Evolutionary conservation across 2,329 filamentous ascomycete species (phyloP).

Genomic region (Xylariaceae sp.): DNA sequence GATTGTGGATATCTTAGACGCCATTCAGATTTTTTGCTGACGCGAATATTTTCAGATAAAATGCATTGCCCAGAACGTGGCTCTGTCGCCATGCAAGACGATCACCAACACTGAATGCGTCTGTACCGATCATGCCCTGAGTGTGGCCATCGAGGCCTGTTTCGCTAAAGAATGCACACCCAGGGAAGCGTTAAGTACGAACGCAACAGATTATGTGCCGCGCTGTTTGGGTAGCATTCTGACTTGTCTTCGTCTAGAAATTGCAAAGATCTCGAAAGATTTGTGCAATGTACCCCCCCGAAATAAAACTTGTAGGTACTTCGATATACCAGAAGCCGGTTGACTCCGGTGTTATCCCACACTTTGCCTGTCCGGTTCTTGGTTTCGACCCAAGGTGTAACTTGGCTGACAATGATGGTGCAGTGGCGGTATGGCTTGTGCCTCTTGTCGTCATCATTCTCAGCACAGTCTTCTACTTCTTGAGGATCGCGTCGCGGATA

Average conservation of each 20-base stretch:
- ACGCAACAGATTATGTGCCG: no score
- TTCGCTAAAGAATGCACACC: conserved; percentile 4
- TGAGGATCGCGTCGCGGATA: conserved; percentile 7
- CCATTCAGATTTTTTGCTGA: no score
- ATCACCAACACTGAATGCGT: conserved; percentile 13
- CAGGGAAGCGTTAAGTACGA: conserved; percentile 12
- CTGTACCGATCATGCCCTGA: conserved; percentile 5
- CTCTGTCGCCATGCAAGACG: conserved; percentile 3
- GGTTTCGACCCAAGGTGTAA: no score
- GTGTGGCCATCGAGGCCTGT: conserved; percentile 7
- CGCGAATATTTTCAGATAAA: conserved; percentile 1
- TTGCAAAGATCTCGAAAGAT: conserved; percentile 6
- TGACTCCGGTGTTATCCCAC: no score
- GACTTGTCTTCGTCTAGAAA: conserved; percentile 3
- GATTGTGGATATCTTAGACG: no score
- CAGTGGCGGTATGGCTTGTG: conserved; percentile 7
- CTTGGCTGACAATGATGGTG: background rate
- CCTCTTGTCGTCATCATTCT: conserved; percentile 8
- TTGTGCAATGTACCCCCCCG: conserved; percentile 2
- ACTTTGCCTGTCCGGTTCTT: no score
- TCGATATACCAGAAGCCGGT: no score
- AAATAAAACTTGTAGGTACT: background rate
- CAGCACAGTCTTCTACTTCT: conserved; percentile 6
- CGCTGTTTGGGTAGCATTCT: background rate
- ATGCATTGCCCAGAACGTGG: conserved; percentile 6